A percentile compares a stretch with the other conserved stretches of the same genome.
Conservation (phyloP, 2,329 filamentous ascomycete species). For the Hypoxylon sp. region DNA sequence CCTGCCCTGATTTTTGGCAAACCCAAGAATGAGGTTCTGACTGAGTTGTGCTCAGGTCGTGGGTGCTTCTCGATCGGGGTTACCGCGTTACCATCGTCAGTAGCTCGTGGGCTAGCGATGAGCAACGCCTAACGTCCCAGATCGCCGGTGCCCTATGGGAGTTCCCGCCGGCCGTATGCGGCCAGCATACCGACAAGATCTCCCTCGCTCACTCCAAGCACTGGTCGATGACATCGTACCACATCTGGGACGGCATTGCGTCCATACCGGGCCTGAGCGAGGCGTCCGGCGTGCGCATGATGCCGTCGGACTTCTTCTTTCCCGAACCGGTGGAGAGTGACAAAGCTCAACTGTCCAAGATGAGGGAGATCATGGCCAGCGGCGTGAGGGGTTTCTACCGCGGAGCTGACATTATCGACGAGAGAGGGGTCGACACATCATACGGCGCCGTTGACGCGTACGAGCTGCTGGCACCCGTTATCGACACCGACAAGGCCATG, state of each 20-base stretch:
- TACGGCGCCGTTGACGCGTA: constrained; percentile 54
- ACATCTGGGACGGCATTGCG: constrained; percentile 52
- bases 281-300: constrained; percentile 50
- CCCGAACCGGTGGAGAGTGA: constrained; percentile 46
- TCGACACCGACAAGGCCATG: constrained; percentile 56
- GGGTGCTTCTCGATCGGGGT: constrained; percentile 54
- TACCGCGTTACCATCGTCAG: constrained; percentile 55
- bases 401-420: constrained; percentile 47
- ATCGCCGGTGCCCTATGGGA: constrained; percentile 58
- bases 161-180: constrained; percentile 55
- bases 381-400: constrained; percentile 51
- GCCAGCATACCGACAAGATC: constrained; percentile 51
- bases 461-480: constrained; percentile 53
- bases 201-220: constrained; percentile 51
- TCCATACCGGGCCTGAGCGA: constrained; percentile 43
- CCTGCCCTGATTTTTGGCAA: neutral
- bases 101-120: constrained; percentile 51
- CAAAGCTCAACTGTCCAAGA: constrained; percentile 47
- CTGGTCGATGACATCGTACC: constrained; percentile 53
- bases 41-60: constrained; percentile 42
- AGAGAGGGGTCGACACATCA: constrained; percentile 44
- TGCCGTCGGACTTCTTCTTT: constrained; percentile 52
- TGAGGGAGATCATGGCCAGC: constrained; percentile 50
- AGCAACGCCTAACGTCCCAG: constrained; percentile 54
- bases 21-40: constrained; percentile 7